Percentiles rank a stretch among this genome's conserved stretches.
phyloP scores from a whole-genome alignment of 306 rosid species.

The Ormosia emarginata region DNA sequence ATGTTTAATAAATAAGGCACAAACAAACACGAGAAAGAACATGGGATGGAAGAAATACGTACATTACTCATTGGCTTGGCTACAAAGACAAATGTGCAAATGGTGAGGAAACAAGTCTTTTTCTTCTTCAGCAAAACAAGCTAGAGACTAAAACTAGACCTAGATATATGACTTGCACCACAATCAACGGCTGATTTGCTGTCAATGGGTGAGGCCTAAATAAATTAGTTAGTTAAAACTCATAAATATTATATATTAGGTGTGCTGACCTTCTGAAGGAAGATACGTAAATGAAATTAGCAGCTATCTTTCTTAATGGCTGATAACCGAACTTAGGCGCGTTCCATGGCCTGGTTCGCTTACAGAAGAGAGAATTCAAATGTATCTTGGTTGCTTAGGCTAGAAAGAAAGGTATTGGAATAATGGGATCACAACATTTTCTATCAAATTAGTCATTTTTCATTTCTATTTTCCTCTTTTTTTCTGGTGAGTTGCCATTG shows the following conservation, averaged over 20 bases:
- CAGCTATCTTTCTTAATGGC: constrained; percentile 41
- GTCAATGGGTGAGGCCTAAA: constrained; percentile 20
- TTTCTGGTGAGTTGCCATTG: constrained; percentile 51
- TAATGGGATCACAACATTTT: constrained; percentile 18
- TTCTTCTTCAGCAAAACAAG: constrained; percentile 64
- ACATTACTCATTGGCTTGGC: constrained; percentile 37
- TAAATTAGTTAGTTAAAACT: not conserved
- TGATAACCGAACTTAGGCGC: constrained; percentile 61
- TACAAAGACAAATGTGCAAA: constrained; percentile 28
- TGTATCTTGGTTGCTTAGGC: constrained; percentile 31
- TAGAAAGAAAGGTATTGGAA: constrained; percentile 16
- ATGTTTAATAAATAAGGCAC: not conserved
- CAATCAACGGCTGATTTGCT: constrained; percentile 14
- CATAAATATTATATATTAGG: constrained; percentile 15
- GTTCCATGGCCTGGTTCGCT: constrained; percentile 39
- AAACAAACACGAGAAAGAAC: constrained; percentile 30
- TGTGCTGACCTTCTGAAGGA: constrained; percentile 40
- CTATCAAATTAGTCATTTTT: constrained; percentile 15
- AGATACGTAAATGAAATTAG: constrained; percentile 47
- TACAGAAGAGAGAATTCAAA: constrained; percentile 23
- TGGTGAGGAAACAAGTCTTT: constrained; percentile 24
- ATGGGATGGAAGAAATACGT: constrained; percentile 27
- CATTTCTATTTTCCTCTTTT: constrained; percentile 28
- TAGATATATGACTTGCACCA: constrained; percentile 22
- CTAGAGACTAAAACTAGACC: not conserved